A percentile compares a stretch with the other conserved stretches of the same genome.
phyloP scores from a whole-genome alignment of 305 asterid species.

The Fraxinus dipetala region DNA sequence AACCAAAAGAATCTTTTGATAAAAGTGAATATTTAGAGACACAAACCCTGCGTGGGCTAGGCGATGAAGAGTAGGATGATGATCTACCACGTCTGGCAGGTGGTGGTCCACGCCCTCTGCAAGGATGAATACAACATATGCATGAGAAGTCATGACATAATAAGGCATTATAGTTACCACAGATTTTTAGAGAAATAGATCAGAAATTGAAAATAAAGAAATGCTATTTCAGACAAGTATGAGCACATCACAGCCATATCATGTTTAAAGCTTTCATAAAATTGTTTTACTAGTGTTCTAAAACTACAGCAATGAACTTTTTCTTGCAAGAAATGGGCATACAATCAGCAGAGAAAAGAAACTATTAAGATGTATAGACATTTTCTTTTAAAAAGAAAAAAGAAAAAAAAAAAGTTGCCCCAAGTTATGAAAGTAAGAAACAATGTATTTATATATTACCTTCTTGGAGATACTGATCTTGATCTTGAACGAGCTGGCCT shows the following conservation, averaged over 20 bases:
- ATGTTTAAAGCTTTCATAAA: not conserved
- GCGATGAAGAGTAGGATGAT: slow-evolving; percentile 80
- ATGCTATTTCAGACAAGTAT: not conserved
- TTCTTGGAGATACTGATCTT: slow-evolving; percentile 75
- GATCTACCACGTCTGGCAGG: slow-evolving; percentile 78
- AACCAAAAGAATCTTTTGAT: not conserved
- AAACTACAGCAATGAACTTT: not conserved
- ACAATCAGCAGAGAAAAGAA: not conserved
- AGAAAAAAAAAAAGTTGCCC: not conserved
- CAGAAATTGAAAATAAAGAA: not conserved
- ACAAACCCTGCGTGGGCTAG: slow-evolving; percentile 87
- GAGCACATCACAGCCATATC: not conserved
- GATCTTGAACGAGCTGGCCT: slow-evolving; percentile 87
- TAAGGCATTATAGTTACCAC: not conserved
- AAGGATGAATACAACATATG: not conserved
- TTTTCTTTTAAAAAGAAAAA: not conserved
- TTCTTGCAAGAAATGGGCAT: not conserved
- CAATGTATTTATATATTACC: slow-evolving; percentile 37
- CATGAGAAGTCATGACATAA: not conserved
- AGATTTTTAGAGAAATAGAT: not conserved
- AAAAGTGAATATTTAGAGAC: slow-evolving; percentile 21
- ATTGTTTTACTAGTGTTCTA: not conserved
- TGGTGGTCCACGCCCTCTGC: slow-evolving; percentile 68
- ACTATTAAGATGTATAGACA: not conserved
- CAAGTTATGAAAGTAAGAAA: not conserved